Conservation (phyloP, 2,329 filamentous ascomycete species). For the Corynespora cassiicola region DNA sequence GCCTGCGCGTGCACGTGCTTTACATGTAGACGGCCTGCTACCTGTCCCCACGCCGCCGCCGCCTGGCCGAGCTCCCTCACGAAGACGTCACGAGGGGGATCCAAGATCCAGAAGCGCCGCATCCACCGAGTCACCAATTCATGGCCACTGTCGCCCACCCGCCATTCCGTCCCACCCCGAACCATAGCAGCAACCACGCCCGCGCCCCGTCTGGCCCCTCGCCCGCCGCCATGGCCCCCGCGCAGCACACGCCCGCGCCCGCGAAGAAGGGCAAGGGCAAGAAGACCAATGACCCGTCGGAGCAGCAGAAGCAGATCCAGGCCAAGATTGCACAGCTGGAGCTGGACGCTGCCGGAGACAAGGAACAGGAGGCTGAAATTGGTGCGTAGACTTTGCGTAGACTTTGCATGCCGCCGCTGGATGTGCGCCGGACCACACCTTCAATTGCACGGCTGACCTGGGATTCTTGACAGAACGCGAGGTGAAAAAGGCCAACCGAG, state of each 20-base stretch:
- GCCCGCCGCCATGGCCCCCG: slow-evolving; percentile 51
- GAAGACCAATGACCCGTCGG: slow-evolving; percentile 82
- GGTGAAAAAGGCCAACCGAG: slow-evolving; percentile 91
- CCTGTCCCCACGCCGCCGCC: slow-evolving; percentile 23
- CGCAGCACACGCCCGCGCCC: slow-evolving; percentile 55
- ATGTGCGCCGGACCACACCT: no score
- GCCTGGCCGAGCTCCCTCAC: slow-evolving; percentile 12
- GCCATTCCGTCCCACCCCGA: slow-evolving; percentile 44
- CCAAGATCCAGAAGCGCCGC: slow-evolving; percentile 22
- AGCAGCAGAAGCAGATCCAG: slow-evolving; percentile 89
- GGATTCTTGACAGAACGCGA: slow-evolving; percentile 74
- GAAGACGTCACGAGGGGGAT: slow-evolving; percentile 22
- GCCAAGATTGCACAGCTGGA: slow-evolving; percentile 96
- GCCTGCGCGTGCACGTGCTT: no score
- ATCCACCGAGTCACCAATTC: slow-evolving; percentile 22
- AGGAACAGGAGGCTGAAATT: slow-evolving; percentile 95
- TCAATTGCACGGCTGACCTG: slow-evolving; percentile 38
- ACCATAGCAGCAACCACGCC: slow-evolving; percentile 49
- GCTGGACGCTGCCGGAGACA: slow-evolving; percentile 89
- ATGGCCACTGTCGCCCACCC: slow-evolving; percentile 47
- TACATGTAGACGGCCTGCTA: no score
- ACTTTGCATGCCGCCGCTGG: no score
- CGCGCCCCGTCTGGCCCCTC: slow-evolving; percentile 47
- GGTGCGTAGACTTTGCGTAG: no score
- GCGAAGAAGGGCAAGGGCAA: slow-evolving; percentile 85